Conservation (phyloP, 2,329 filamentous ascomycete species). For the Colletotrichum endophyticum region DNA sequence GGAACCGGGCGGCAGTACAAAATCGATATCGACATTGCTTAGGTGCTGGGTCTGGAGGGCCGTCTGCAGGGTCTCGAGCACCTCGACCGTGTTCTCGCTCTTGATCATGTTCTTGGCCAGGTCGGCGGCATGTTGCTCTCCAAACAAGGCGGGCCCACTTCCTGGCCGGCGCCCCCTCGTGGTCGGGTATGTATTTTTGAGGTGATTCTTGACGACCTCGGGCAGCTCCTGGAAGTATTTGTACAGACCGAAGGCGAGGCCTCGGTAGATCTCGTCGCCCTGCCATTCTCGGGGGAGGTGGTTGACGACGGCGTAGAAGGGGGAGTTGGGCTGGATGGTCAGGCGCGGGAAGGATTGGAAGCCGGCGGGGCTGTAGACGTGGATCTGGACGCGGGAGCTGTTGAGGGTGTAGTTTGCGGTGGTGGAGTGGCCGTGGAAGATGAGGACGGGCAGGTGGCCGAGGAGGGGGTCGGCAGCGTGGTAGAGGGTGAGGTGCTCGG, state of each 20-base stretch:
- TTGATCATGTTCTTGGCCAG: slow-evolving; percentile 84
- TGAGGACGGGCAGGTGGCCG: slow-evolving; percentile 79
- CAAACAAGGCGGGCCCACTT: slow-evolving; percentile 75
- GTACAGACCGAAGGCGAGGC: slow-evolving; percentile 87
- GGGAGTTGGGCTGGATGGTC: slow-evolving; percentile 90
- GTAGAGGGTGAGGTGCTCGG: slow-evolving; percentile 86
- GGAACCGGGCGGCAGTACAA: slow-evolving; percentile 80
- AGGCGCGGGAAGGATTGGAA: slow-evolving; percentile 89
- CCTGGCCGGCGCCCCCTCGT: slow-evolving; percentile 63
- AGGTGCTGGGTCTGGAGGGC: slow-evolving; percentile 83
- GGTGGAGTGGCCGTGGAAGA: slow-evolving; percentile 92
- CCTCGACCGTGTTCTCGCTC: slow-evolving; percentile 76
- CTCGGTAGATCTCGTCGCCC: slow-evolving; percentile 91
- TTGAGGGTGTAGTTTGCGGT: slow-evolving; percentile 86
- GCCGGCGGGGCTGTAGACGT: slow-evolving; percentile 88
- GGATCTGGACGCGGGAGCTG: slow-evolving; percentile 92
- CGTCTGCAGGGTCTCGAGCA: slow-evolving; percentile 74
- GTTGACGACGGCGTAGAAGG: slow-evolving; percentile 88
- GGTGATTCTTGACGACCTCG: slow-evolving; percentile 72
- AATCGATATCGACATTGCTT: slow-evolving; percentile 85
- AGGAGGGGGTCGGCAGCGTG: slow-evolving; percentile 86
- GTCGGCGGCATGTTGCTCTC: slow-evolving; percentile 91
- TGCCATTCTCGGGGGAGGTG: slow-evolving; percentile 92
- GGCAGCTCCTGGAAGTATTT: slow-evolving; percentile 95
- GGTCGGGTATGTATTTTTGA: slow-evolving; percentile 63